phyloP scores from a whole-genome alignment of 148 eudicot species.

The Heliosperma pusillum region DNA sequence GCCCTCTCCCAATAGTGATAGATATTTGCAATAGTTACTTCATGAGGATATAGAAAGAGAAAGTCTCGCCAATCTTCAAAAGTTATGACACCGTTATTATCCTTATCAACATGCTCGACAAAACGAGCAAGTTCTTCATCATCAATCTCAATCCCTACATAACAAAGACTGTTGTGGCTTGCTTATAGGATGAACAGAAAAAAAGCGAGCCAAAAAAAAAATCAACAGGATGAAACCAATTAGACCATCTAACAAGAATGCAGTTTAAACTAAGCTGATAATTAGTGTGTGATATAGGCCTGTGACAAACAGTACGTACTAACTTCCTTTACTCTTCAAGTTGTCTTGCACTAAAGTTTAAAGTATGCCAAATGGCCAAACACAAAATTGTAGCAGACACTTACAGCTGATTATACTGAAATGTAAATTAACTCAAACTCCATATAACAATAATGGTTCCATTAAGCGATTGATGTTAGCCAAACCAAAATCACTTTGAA shows the following conservation, averaged over 20 bases:
- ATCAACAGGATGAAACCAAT: constrained; percentile 7
- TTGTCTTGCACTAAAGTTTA: not conserved
- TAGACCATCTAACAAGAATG: constrained; percentile 8
- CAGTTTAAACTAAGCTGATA: not conserved
- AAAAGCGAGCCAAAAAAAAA: not conserved
- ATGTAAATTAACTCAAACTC: not conserved
- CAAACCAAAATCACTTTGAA: not conserved
- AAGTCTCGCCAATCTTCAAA: constrained; percentile 99
- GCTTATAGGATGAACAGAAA: constrained; percentile 71
- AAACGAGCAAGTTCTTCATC: constrained; percentile 90
- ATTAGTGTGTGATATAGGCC: not conserved
- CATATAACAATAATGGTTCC: not conserved
- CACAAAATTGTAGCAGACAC: not conserved
- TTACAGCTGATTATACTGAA: not conserved
- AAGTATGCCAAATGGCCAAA: not conserved
- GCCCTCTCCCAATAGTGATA: constrained; percentile 90
- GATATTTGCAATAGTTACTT: constrained; percentile 86
- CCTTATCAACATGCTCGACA: constrained; percentile 95
- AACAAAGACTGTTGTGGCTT: constrained; percentile 76
- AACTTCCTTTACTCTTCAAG: not conserved
- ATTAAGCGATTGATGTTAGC: not conserved
- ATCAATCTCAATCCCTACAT: constrained; percentile 83
- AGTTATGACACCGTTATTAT: constrained; percentile 89
- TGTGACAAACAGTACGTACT: not conserved
- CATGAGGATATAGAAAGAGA: constrained; percentile 88